Evolutionary conservation across 2,329 filamentous ascomycete species (phyloP), one percentile per base, ranked within the genome.

Genomic region (Phialophora expanda): DNA sequence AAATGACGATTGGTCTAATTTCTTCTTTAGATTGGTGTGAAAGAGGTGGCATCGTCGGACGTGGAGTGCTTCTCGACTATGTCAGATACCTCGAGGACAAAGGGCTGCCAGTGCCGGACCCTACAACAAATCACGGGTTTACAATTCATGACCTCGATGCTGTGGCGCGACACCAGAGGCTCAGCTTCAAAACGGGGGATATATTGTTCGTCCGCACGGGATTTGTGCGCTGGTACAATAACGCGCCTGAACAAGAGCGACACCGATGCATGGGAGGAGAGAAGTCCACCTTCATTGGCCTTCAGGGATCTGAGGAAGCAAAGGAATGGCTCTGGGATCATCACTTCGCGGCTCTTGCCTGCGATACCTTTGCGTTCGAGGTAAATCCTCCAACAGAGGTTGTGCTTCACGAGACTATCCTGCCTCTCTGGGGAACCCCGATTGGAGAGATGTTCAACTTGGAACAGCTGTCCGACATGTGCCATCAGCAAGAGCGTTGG

Each of bases 1-100:
- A n/a, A n/a, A 41, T 51, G 48, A 8, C 4, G 9, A 28, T 51
- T 4, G 12, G 48, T n/a, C 20, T 51, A 24, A 28, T 28, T 20
- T 0, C 2, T 24, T 51, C 48, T 28, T 26, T 20, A 51, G 48
- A 51, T 28, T 51, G 48, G 48, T 51, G 48, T 17, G 48, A 51
- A 76, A 60, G 75, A 70, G 44, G 63, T 64, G 4, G 77, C 75
- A 26, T 46, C 22, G 32, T 44, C 46, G 20, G 20, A 4, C 48
- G 48, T 12, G 48, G 48, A 17, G 24, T 51, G 20, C 48, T 51
- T 11, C 20, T 61, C 44, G 17, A 51, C 44, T 41, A 41, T 41
- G 38, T 41, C 4, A n/a, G 38, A 17, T 41, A 41, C 38, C 38
- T 41, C 38, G 38, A 41, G 38, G 38, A 41, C 38, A 41, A 41